Base-by-base conservation (phyloP, 495 filamentous ascomycete genomes). In the Lophiotrema nucula region DNA sequence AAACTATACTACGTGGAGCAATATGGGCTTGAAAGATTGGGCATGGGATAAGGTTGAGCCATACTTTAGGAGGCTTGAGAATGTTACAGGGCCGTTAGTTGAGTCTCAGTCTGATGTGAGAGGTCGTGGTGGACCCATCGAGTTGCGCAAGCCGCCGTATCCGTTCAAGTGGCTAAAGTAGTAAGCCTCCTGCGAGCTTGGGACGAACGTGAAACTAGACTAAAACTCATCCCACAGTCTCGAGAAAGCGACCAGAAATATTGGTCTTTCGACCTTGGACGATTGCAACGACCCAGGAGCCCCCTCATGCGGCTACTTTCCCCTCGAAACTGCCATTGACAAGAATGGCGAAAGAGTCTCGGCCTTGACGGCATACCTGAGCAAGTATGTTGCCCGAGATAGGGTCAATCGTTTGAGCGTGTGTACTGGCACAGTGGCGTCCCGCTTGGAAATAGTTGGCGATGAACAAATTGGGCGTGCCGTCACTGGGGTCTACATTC, bases 291-390 rank as follows among this genome's bases (percentile, higher is more conserved):
- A 56, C 43, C 53, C 43, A 47, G 13, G 16, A 4, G 44, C 42
- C 31, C 31, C 53, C 41, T 41, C 53, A 37, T 47, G 43, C 31
- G 53, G 53, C 31, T 56, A 48, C 33, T 56, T 47, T 56, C 10
- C 42, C 53, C 44, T 56, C 27, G 53, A 56, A 47, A 47, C 53
- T 48, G 53, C 53, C 27, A 56, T 56, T 28, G 44, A 56, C 43
- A 56, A 56, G 53, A 47, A 48, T 38, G 53, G 53, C n/a, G 44
- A 42, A 56, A 56, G 53, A 23, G 53, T 56, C 43, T 56, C 53
- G 21, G 42, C 42, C 21, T 47, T 56, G 28, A 38, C 53, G 12
- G 53, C 53, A 22, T 56, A 38, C 44, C 53, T 56, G 31, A 48
- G 44, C 22, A 48, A 48, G 22, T 18, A 26, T 16, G 21, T 56